These are phyloP conservation scores for Ogataea paraovalis DNA, from an alignment of 805 yeast species.

Conservation along the genomic window DNA sequence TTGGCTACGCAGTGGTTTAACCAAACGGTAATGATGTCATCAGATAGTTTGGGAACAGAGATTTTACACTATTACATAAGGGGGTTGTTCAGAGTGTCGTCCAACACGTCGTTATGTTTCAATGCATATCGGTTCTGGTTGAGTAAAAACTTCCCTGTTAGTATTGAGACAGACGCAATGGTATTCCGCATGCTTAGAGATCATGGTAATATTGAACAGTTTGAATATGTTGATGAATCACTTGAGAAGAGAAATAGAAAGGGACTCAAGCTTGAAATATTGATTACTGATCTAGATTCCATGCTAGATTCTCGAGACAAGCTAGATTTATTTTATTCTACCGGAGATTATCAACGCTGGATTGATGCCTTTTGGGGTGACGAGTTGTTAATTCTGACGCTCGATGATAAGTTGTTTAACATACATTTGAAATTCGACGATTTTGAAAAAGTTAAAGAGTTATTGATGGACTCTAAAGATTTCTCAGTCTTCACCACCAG, in stretches of 20 bases:
- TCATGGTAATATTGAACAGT: constrained; percentile 20
- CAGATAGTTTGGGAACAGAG: not conserved
- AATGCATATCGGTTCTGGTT: constrained; percentile 27
- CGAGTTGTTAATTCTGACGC: constrained; percentile 5
- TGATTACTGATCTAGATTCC: constrained; percentile 12
- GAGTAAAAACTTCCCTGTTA: constrained; percentile 14
- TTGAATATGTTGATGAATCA: constrained; percentile 18
- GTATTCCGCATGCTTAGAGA: constrained; percentile 18
- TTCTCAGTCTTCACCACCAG: constrained; percentile 8
- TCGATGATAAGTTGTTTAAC: constrained; percentile 11
- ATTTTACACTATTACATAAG: constrained; percentile 20
- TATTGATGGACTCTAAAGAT: constrained; percentile 6
- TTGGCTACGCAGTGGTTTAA: constrained; percentile 28
- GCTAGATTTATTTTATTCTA: constrained; percentile 10
- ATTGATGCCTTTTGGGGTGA: constrained; percentile 8
- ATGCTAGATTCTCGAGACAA: constrained; percentile 6
- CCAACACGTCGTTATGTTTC: constrained; percentile 20
- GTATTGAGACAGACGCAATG: constrained; percentile 20
- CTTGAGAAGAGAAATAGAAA: constrained; percentile 11
- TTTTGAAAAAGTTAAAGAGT: constrained; percentile 7
- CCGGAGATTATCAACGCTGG: constrained; percentile 15
- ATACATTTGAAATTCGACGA: constrained; percentile 17
- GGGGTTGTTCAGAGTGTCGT: constrained; percentile 16
- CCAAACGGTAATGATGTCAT: constrained; percentile 21
- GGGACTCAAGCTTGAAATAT: constrained; percentile 11